phyloP scores from a whole-genome alignment of 164 flowering plant genomes.

The Nymphaea colorata region DNA sequence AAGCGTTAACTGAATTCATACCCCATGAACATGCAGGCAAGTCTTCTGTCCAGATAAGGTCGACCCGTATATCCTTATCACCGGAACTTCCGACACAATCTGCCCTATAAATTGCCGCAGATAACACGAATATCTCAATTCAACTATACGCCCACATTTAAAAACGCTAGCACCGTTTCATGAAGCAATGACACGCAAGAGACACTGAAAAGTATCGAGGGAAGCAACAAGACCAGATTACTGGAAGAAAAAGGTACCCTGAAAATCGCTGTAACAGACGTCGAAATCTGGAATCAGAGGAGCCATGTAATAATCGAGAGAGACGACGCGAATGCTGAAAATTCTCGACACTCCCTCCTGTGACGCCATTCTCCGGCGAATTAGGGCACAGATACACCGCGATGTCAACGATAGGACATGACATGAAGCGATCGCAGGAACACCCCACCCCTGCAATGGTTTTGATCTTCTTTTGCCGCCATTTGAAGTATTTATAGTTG shows the following conservation, averaged over 20 bases:
- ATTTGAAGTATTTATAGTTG: neutral
- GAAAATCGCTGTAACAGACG: conserved; percentile 63
- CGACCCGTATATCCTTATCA: conserved; percentile 68
- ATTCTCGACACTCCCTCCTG: conserved; percentile 23
- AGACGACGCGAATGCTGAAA: conserved; percentile 67
- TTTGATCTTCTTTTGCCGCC: neutral
- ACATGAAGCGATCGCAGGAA: neutral
- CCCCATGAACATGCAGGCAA: conserved; percentile 73
- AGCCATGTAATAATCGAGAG: conserved; percentile 66
- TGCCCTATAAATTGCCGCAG: conserved; percentile 35
- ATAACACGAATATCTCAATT: neutral
- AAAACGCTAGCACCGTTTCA: no score
- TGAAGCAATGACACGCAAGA: no score
- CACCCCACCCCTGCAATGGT: neutral
- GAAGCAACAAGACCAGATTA: no score
- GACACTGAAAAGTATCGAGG: no score
- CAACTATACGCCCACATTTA: no score
- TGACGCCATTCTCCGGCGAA: conserved; percentile 12
- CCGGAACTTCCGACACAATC: conserved; percentile 68
- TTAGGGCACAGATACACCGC: neutral
- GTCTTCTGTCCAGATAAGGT: conserved; percentile 82
- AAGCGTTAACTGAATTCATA: conserved; percentile 6
- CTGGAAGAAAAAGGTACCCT: conserved; percentile 26
- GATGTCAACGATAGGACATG: no score
- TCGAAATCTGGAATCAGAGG: conserved; percentile 62